These are phyloP conservation scores for Tinospora cordifolia DNA, from an alignment of 164 flowering plant genomes.

Conservation along the genomic window DNA sequence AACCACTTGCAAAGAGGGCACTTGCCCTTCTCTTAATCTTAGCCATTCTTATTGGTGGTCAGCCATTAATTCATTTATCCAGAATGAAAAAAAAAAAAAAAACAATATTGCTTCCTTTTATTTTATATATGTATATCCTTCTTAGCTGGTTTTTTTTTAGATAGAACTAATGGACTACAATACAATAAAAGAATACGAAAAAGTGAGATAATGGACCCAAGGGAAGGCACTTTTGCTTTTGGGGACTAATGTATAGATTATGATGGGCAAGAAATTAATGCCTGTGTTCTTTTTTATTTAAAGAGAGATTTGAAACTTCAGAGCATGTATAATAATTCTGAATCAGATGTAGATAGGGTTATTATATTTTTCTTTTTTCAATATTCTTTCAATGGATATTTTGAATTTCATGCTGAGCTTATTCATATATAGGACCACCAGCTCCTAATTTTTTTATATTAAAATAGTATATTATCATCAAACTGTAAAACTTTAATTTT, in stretches of 20 bases:
- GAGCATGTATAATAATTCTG: background rate
- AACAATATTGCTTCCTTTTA: background rate
- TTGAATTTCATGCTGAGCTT: too few relatives aligned
- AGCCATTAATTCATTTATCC: background rate
- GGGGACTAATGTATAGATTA: background rate
- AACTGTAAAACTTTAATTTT: too few relatives aligned
- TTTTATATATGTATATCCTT: background rate
- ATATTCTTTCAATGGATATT: too few relatives aligned
- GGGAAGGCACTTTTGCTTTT: background rate
- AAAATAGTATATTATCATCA: too few relatives aligned
- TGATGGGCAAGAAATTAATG: background rate
- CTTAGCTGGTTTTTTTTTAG: background rate
- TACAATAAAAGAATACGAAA: background rate
- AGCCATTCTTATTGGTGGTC: constrained; percentile 3
- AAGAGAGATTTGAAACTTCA: constrained; percentile 1
- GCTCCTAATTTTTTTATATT: too few relatives aligned
- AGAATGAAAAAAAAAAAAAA: background rate
- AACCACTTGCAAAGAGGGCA: constrained; percentile 5
- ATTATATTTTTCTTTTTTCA: background rate
- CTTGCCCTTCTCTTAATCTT: background rate
- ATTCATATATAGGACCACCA: too few relatives aligned
- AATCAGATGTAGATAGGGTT: background rate
- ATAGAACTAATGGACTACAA: background rate
- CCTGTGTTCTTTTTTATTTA: too few relatives aligned
- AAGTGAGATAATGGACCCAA: background rate